phyloP scores from a whole-genome alignment of 805 yeast species.

The Candida gorgasii region DNA sequence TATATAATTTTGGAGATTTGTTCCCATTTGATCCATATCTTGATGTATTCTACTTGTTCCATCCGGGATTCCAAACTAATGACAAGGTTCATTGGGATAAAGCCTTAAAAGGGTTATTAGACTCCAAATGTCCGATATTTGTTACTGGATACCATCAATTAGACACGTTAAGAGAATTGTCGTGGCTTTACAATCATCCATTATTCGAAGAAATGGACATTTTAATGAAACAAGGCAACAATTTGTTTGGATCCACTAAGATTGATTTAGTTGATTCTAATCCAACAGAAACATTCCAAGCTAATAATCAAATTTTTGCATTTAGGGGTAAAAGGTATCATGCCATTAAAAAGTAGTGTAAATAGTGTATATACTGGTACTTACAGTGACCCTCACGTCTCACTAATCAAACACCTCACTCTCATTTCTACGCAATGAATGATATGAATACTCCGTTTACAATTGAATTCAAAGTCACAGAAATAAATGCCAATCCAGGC shows the following conservation, averaged over 20 bases:
- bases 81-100: constrained; percentile 84
- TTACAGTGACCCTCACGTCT: not conserved
- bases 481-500: not conserved
- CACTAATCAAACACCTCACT: not conserved
- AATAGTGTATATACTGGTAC: constrained; percentile 9
- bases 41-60: constrained; percentile 91
- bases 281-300: constrained; percentile 92
- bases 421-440: not conserved
- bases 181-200: constrained; percentile 67
- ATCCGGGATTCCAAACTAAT: constrained; percentile 88
- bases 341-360: constrained; percentile 47
- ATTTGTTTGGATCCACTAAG: constrained; percentile 81
- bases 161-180: constrained; percentile 69
- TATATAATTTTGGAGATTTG: constrained; percentile 90
- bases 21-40: constrained; percentile 97
- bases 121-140: constrained; percentile 89
- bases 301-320: constrained; percentile 86
- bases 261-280: constrained; percentile 91
- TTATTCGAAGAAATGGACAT: constrained; percentile 71
- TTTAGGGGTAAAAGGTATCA: constrained; percentile 97
- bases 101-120: constrained; percentile 81
- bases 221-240: constrained; percentile 70
- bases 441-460: constrained; percentile 23
- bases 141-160: constrained; percentile 85
- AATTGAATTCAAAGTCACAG: constrained; percentile 11